Evolutionary conservation across 2,329 filamentous ascomycete genomes (phyloP).

Genomic region (Aspergillus persii): DNA sequence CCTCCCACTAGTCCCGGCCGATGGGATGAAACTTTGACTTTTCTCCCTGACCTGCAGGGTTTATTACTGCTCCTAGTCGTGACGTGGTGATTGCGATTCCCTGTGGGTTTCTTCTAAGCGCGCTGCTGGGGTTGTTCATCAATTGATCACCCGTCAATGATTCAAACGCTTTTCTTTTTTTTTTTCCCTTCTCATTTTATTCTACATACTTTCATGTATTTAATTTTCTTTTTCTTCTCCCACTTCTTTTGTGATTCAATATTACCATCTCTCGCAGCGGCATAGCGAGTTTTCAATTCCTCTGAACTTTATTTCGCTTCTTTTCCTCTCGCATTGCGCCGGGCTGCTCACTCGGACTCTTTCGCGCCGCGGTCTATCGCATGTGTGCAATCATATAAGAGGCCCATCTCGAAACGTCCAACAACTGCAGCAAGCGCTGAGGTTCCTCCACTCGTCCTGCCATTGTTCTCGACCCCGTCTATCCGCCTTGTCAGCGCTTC

Average conservation of each 20-base stretch:
- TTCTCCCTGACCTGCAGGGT: slow-evolving; percentile 5
- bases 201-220: neutral
- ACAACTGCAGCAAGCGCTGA: slow-evolving; percentile 20
- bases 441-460: slow-evolving; percentile 10
- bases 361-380: slow-evolving; percentile 1
- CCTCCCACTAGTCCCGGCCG: slow-evolving; percentile 1
- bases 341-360: slow-evolving; percentile 1
- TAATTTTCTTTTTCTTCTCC: slow-evolving; percentile 1
- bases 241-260: neutral
- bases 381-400: slow-evolving; percentile 15
- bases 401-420: slow-evolving; percentile 10
- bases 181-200: neutral
- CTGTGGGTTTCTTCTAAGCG: slow-evolving; percentile 13
- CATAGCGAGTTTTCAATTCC: neutral
- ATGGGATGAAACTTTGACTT: slow-evolving; percentile 6
- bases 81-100: slow-evolving; percentile 13
- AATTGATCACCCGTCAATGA: neutral
- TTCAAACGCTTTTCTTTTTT: neutral
- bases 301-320: neutral
- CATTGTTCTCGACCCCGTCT: slow-evolving; percentile 9
- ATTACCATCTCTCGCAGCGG: neutral
- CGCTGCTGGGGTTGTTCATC: slow-evolving; percentile 1
- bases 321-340: neutral
- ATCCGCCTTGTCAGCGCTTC: slow-evolving; percentile 24
- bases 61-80: slow-evolving; percentile 1